Base-by-base conservation (phyloP, 352 stramenopile species). In the Phytophthora pseudosyringae region DNA sequence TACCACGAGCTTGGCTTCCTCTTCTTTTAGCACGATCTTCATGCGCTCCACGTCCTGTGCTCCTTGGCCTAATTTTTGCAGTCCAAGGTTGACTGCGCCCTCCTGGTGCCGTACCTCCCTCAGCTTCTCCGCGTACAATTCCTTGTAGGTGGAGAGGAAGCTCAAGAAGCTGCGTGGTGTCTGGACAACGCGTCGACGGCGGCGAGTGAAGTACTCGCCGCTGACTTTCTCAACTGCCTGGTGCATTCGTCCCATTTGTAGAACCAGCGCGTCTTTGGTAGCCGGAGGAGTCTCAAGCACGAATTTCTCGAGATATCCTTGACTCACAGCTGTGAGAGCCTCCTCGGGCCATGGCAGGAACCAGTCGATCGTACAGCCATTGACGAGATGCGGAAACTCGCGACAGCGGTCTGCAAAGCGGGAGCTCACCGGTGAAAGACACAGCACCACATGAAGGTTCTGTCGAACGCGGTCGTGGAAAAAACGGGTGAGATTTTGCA, bases 321-420 rank as follows among this genome's bases (percentile, higher is more conserved):
- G 67, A 49, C 74, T 88, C 16, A 98, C 91, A 13, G 87, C 89
- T 1, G 90, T 75, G 3, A 98, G 77, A 3, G 92, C 92, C 52
- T 97, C 85, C 35, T 90, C 73, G 1, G 92, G 92, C 91, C 92
- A 98, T 4, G 89, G 71, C 39, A 97, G 62, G 60, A 97, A 97
- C 89, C 90, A 97, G 64, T 98, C 86, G 47, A 97, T 89, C 5
- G 86, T 97, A 48, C 82, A 97, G 8, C 88, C 89, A 57, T 71
- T 91, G 35, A 97, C 87, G 15, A 98, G 67, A 33, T 93, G 88
- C 4, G 92, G 91, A 48, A 97, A 98, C 49, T 96, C 90, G 10
- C 88, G 82, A 47, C 88, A 93, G 1, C 89, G 75, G 7, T 95
- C 89, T 3, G 77, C 74, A 60, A 98, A 97, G 7, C 58, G 66